A percentile compares a stretch with the other conserved stretches of the same genome.
Conservation (phyloP, 2,329 filamentous ascomycete genomes). For the Chrysoporthe puriensis region DNA sequence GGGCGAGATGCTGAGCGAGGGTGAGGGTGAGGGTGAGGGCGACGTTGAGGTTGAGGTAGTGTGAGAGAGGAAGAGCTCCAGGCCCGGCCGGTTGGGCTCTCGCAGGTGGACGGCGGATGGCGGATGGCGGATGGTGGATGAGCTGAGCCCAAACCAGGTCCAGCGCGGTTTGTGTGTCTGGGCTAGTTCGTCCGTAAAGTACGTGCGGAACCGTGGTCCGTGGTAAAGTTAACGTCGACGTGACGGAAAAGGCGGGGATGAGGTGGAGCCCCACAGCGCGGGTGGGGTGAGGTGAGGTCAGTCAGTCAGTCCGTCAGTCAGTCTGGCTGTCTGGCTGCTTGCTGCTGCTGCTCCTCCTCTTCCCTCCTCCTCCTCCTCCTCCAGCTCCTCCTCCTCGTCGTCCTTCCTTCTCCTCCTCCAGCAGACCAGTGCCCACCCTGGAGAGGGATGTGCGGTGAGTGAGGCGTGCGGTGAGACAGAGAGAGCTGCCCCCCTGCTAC, state of each 20-base stretch:
- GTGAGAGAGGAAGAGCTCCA: background rate
- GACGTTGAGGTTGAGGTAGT: background rate
- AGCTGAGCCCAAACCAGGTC: background rate
- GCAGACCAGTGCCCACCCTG: no score
- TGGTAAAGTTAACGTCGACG: background rate
- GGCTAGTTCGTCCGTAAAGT: background rate
- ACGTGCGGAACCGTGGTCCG: background rate
- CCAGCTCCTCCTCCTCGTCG: no score
- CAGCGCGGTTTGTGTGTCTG: background rate
- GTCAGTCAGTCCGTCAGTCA: no score
- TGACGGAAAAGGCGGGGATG: slow-evolving; percentile 11
- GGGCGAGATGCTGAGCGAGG: no score
- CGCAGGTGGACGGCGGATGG: background rate
- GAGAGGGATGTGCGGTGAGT: no score
- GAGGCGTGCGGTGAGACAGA: no score
- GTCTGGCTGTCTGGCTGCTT: no score
- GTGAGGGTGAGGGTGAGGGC: background rate
- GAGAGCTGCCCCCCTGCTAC: no score
- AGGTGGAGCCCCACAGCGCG: slow-evolving; percentile 3
- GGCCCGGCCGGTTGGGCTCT: no score
- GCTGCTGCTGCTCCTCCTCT: no score
- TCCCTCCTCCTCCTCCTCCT: no score
- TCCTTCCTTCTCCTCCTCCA: no score
- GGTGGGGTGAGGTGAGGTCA: background rate
- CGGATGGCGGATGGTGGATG: background rate